Conservation (phyloP, 2,329 filamentous ascomycete species). For the Aspergillus sp. region DNA sequence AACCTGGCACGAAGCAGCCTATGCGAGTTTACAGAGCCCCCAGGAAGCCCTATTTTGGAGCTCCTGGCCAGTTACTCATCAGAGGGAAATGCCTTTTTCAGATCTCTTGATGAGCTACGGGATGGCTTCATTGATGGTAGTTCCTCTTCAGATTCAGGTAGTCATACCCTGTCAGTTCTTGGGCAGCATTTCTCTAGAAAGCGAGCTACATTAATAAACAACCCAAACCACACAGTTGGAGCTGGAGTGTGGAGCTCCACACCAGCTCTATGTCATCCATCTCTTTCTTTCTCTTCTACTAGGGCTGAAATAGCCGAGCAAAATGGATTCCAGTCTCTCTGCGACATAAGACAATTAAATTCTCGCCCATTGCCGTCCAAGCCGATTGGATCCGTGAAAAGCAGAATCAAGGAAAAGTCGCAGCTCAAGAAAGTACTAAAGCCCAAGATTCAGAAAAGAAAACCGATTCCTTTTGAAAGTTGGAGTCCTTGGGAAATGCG, state of each 20-base stretch:
- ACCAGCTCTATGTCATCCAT: not conserved
- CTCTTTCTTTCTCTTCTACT: not conserved
- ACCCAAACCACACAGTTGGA: not conserved
- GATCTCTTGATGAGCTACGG: not conserved
- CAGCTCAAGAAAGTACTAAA: not conserved
- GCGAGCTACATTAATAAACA: not conserved
- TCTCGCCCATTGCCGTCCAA: not conserved
- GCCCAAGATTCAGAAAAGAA: not conserved
- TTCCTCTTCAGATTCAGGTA: not conserved
- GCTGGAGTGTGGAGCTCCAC: not conserved
- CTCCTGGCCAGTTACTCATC: constrained; percentile 18
- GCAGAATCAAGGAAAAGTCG: not conserved
- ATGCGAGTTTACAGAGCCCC: constrained; percentile 23
- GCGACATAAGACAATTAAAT: not conserved
- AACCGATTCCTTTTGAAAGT: constrained; percentile 2
- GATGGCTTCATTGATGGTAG: not conserved
- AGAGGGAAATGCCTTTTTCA: constrained; percentile 3
- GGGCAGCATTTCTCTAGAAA: not conserved
- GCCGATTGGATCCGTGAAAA: not conserved
- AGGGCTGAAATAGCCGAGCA: not conserved
- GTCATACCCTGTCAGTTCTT: not conserved
- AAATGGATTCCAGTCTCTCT: not conserved
- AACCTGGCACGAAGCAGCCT: constrained; percentile 8
- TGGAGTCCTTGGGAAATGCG: constrained; percentile 33
- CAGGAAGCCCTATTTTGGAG: constrained; percentile 30